Conservation (phyloP, 305 asterid genomes). For the Andrographis paniculata region DNA sequence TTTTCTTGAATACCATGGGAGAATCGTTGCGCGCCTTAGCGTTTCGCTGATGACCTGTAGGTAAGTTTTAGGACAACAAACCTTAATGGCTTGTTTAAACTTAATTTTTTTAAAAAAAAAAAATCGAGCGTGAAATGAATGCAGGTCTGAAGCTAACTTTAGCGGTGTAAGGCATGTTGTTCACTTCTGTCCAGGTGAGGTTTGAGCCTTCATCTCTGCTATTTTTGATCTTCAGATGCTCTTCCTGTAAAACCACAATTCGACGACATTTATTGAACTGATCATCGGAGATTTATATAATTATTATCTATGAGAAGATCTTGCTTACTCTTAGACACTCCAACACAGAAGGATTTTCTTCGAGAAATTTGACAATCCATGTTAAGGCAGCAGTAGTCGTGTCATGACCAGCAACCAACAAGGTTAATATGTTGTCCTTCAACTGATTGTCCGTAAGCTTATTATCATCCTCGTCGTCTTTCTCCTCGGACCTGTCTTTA, state of each 20-base stretch:
- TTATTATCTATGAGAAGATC: not conserved
- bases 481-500: conserved; percentile 38
- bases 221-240: conserved; percentile 50
- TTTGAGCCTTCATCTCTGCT: conserved; percentile 37
- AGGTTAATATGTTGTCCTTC: conserved; percentile 74
- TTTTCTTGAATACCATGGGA: conserved; percentile 81
- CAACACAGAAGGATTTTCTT: conserved; percentile 57
- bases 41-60: conserved; percentile 62
- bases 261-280: not conserved
- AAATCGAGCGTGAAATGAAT: not conserved
- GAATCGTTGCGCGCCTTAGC: conserved; percentile 73
- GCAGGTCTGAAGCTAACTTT: conserved; percentile 32
- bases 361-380: conserved; percentile 70
- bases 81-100: not conserved
- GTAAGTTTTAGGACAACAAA: conserved; percentile 12
- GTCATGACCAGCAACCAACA: conserved; percentile 81
- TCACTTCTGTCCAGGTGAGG: conserved; percentile 82
- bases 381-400: conserved; percentile 85
- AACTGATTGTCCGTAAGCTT: conserved; percentile 71
- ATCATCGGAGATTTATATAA: not conserved
- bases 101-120: not conserved
- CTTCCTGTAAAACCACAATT: conserved; percentile 40
- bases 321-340: conserved; percentile 63
- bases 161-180: conserved; percentile 65
- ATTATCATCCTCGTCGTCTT: conserved; percentile 51